These are phyloP conservation scores for Hippophae gyantsensis DNA, from an alignment of 306 rosid genomes.

Conservation along the genomic window DNA sequence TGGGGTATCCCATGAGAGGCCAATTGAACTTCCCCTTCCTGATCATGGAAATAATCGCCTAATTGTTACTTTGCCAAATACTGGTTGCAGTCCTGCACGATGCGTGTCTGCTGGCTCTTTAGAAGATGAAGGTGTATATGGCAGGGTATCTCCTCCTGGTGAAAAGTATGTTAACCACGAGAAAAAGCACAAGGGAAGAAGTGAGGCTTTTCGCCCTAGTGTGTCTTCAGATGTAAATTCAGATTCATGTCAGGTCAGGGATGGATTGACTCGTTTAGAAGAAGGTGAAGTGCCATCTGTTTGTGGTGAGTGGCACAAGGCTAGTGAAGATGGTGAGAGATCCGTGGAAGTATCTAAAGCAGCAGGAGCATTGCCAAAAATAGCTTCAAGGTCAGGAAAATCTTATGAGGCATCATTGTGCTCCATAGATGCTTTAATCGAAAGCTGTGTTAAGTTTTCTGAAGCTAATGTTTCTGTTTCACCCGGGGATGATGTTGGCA, in stretches of 20 bases:
- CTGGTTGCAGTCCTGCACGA: slow-evolving; percentile 63
- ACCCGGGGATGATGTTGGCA: slow-evolving; percentile 61
- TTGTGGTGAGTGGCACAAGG: slow-evolving; percentile 33
- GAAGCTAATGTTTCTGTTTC: slow-evolving; percentile 49
- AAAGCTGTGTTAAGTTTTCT: slow-evolving; percentile 70
- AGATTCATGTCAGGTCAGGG: slow-evolving; percentile 40
- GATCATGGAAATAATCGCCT: slow-evolving; percentile 51
- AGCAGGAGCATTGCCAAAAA: slow-evolving; percentile 37
- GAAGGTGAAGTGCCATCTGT: slow-evolving; percentile 45
- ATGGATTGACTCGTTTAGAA: slow-evolving; percentile 33
- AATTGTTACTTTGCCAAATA: slow-evolving; percentile 58
- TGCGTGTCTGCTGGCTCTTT: slow-evolving; percentile 45
- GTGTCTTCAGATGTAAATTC: slow-evolving; percentile 31
- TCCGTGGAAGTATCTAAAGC: slow-evolving; percentile 32
- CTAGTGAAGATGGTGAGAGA: slow-evolving; percentile 35
- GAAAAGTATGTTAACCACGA: slow-evolving; percentile 59
- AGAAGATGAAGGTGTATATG: slow-evolving; percentile 45
- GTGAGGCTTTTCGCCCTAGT: slow-evolving; percentile 38
- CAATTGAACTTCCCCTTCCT: slow-evolving; percentile 35
- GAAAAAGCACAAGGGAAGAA: slow-evolving; percentile 35
- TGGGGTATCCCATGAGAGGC: slow-evolving; percentile 32
- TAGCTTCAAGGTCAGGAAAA: slow-evolving; percentile 42
- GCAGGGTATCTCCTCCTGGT: slow-evolving; percentile 56
- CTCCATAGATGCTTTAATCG: slow-evolving; percentile 74
- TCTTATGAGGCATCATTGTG: slow-evolving; percentile 54